Evolutionary conservation across 2,329 filamentous ascomycete species (phyloP).

Genomic region (Bipolaris bicolor): DNA sequence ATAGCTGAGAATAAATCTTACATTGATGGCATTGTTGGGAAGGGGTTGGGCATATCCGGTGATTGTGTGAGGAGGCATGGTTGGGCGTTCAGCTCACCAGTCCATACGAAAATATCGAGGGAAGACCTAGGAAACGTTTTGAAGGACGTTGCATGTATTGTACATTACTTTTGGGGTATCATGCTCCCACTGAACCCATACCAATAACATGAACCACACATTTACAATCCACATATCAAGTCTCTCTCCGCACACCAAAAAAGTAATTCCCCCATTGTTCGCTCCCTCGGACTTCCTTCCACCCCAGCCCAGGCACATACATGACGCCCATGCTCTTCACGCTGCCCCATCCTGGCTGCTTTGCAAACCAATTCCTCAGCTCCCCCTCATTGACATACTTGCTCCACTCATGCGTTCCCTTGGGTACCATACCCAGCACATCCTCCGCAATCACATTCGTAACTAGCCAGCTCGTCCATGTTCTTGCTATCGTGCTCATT

Average conservation of each 20-base stretch:
- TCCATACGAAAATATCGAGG: background rate
- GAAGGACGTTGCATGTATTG: constrained; percentile 9
- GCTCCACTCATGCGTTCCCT: constrained; percentile 92
- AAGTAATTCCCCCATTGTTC: constrained; percentile 96
- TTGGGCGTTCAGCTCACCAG: constrained; percentile 3
- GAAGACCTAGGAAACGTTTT: background rate
- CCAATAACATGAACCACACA: constrained; percentile 1
- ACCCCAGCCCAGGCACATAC: constrained; percentile 88
- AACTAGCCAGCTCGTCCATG: constrained; percentile 86
- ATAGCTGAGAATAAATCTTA: background rate
- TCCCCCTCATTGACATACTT: constrained; percentile 94
- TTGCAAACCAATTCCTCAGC: constrained; percentile 60
- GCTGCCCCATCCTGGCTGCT: constrained; percentile 51
- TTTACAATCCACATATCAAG: background rate
- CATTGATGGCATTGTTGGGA: too few species aligned
- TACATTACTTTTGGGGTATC: constrained; percentile 18
- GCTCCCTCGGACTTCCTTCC: constrained; percentile 80
- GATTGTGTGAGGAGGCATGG: background rate
- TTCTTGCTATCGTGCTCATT: constrained; percentile 89
- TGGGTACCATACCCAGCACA: constrained; percentile 82
- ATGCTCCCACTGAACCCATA: constrained; percentile 2
- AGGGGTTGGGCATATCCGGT: background rate
- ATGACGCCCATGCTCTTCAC: constrained; percentile 77
- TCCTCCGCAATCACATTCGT: constrained; percentile 94
- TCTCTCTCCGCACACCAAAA: constrained; percentile 74